Percentiles rank a stretch among this genome's conserved stretches.
phyloP scores from a whole-genome alignment of 202 grass and related monocot species.

The Bolboschoenoplectus hybrid region DNA sequence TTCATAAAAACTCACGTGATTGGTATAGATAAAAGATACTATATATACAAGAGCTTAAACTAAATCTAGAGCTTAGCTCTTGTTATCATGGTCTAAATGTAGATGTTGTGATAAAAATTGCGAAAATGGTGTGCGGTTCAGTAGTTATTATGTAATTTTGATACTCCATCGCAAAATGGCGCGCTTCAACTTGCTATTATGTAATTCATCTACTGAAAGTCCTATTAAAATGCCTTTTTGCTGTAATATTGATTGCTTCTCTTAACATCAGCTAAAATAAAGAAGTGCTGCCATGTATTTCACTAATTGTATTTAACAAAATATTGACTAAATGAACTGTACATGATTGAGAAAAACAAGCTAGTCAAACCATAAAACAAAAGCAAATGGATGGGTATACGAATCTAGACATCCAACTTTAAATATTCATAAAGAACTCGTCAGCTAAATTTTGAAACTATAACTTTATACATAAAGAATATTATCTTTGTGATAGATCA shows the following conservation, averaged over 20 bases:
- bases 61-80: conserved; percentile 49
- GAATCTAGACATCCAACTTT: too few relatives aligned
- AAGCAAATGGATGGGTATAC: background rate
- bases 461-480: too few relatives aligned
- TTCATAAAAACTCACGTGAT: too few relatives aligned
- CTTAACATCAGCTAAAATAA: background rate
- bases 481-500: too few relatives aligned
- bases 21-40: too few relatives aligned
- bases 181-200: background rate
- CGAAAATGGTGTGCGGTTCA: background rate
- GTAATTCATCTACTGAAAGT: background rate
- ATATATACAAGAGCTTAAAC: conserved; percentile 30
- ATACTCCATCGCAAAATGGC: background rate
- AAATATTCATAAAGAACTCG: too few relatives aligned
- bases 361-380: background rate
- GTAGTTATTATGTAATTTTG: background rate
- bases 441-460: too few relatives aligned
- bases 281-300: background rate
- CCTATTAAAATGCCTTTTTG: background rate
- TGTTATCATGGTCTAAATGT: conserved; percentile 42
- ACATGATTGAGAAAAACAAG: background rate
- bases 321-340: background rate
- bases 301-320: background rate
- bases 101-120: conserved; percentile 23
- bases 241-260: background rate